phyloP scores from a whole-genome alignment of 495 filamentous ascomycete species.

The Penicillium tannophilum region DNA sequence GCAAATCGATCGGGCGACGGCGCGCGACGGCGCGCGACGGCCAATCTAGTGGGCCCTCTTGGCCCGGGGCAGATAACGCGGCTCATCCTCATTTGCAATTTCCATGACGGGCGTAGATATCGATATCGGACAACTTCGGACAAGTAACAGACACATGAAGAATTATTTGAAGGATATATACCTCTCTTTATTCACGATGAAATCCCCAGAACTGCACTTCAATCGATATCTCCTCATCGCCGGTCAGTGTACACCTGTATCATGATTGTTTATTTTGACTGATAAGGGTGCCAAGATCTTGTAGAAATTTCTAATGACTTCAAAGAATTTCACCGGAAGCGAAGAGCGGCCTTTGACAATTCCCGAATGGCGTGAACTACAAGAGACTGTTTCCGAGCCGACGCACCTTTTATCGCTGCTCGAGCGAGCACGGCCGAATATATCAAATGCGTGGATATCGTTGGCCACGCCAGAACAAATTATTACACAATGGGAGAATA shows the following conservation, averaged over 20 bases:
- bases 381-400: constrained; percentile 10
- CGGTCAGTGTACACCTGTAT: neutral
- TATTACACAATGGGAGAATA: constrained; percentile 13
- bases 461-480: constrained; percentile 19
- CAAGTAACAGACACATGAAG: neutral
- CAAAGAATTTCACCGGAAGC: neutral
- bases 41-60: neutral
- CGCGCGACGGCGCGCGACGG: constrained; percentile 4
- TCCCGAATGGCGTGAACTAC: constrained; percentile 12
- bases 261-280: neutral
- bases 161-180: neutral
- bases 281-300: neutral
- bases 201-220: neutral
- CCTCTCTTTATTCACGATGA: neutral
- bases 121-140: constrained; percentile 3
- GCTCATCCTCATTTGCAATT: constrained; percentile 4
- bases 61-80: neutral
- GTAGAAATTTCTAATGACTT: neutral
- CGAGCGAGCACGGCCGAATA: constrained; percentile 4
- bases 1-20: no score
- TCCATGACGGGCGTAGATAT: constrained; percentile 1
- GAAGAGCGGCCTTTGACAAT: neutral
- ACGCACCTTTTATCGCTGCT: constrained; percentile 12
- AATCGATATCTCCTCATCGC: neutral
- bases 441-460: constrained; percentile 20